A percentile compares a stretch with the other conserved stretches of the same genome.
Evolutionary conservation across 1,284 basidiomycete species (phyloP).

Genomic region (Meripilus lineatus): DNA sequence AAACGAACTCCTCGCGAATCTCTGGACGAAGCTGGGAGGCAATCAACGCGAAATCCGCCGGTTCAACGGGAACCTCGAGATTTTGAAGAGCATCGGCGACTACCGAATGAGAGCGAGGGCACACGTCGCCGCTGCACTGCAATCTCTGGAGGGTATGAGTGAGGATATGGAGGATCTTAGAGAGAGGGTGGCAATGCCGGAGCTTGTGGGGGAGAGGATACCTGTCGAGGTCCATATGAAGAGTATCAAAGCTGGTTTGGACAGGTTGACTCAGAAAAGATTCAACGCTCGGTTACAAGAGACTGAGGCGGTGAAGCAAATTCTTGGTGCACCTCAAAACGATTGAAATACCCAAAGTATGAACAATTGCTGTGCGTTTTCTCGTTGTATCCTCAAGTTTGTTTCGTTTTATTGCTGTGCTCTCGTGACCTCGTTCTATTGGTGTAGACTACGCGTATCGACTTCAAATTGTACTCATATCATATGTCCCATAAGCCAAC

Average conservation of each 20-base stretch:
- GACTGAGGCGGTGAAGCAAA: conserved; percentile 26
- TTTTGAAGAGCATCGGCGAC: conserved; percentile 48
- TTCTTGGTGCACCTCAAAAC: too few relatives aligned
- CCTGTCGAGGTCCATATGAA: conserved; percentile 68
- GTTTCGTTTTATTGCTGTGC: too few relatives aligned
- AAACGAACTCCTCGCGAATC: conserved; percentile 50
- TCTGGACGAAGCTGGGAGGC: conserved; percentile 66
- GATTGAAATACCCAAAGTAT: too few relatives aligned
- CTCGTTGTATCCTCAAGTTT: too few relatives aligned
- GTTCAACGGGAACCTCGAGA: conserved; percentile 42
- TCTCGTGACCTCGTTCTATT: too few relatives aligned
- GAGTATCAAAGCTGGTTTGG: conserved; percentile 58
- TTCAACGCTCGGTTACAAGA: conserved; percentile 31
- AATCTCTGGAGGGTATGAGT: conserved; percentile 54
- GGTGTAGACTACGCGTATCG: too few relatives aligned
- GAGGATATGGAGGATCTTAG: conserved; percentile 71
- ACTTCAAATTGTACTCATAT: too few relatives aligned
- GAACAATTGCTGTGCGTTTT: too few relatives aligned
- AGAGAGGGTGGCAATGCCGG: conserved; percentile 60
- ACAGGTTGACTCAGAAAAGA: conserved; percentile 57
- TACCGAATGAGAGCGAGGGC: conserved; percentile 56
- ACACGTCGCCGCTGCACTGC: conserved; percentile 58
- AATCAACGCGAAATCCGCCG: conserved; percentile 43
- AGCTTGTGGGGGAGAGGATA: conserved; percentile 49
- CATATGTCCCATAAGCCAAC: too few relatives aligned